phyloP scores from a whole-genome alignment of 2,329 filamentous ascomycete species.

The Amauroascus niger region DNA sequence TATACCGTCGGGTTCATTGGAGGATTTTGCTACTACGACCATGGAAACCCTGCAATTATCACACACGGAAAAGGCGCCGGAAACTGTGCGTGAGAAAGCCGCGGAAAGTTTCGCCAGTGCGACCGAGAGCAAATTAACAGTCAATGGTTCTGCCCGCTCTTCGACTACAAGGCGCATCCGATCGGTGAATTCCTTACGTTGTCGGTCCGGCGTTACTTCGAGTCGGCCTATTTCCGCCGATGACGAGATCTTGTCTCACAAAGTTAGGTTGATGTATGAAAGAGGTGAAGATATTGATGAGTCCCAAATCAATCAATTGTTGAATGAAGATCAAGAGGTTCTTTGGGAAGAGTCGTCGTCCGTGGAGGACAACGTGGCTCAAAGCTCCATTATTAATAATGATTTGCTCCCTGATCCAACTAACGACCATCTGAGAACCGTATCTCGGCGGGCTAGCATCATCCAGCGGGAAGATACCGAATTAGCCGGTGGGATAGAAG shows the following conservation, averaged over 20 bases:
- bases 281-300: conserved; percentile 46
- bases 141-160: conserved; percentile 18
- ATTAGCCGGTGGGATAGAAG: conserved; percentile 54
- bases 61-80: neutral
- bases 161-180: conserved; percentile 24
- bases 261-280: conserved; percentile 55
- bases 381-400: conserved; percentile 21
- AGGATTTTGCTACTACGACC: conserved; percentile 43
- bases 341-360: conserved; percentile 33
- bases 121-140: neutral
- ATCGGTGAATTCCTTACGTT: conserved; percentile 31
- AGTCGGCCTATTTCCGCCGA: conserved; percentile 51
- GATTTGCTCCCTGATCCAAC: conserved; percentile 24
- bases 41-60: conserved; percentile 25
- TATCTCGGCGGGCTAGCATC: conserved; percentile 25
- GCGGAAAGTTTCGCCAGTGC: neutral
- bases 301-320: conserved; percentile 30
- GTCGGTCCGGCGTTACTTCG: conserved; percentile 29
- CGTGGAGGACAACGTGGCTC: conserved; percentile 25
- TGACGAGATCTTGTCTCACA: conserved; percentile 53
- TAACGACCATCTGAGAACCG: conserved; percentile 21
- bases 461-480: conserved; percentile 47
- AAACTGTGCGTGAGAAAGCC: too few relatives aligned
- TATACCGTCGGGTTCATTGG: conserved; percentile 47
- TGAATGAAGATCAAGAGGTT: conserved; percentile 32